Base-by-base conservation (phyloP, 495 filamentous ascomycete genomes). In the Penicillium macrosclerotiorum region DNA sequence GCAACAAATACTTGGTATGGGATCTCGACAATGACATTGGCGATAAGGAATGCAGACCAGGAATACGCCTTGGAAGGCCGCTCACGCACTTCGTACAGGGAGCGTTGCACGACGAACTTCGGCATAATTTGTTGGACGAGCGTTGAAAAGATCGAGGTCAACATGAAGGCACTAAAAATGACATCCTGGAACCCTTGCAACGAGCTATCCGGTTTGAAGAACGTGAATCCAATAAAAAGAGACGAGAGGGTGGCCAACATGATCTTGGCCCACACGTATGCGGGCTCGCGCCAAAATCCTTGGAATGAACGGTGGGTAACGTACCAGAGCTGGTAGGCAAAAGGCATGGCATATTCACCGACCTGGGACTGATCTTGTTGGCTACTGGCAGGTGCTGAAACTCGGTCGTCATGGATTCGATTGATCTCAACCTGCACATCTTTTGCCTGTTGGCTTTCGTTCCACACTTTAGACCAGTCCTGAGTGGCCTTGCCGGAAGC, bases 141-240 rank as follows among this genome's bases (percentile, higher is more conserved):
- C 36, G 85, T 82, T 37, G 80, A 81, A 62, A 91, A 86, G 38
- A 95, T 79, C 5, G 81, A 88, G 37, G 86, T 73, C 8, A 95
- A 67, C 72, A 91, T 82, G 71, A 95, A 94, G 55, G 92, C 83
- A 57, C 82, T 76, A 60, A 93, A 94, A 61, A 92, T 76, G 46
- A 89, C 84, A 62, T 91, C 90, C 60, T 91, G 88, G 17, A 94
- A 79, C 32, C 88, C 90, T 59, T 92, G 86, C 17, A 82, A 69
- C 2, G 78, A 76, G 64, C 79, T 84, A 41, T 79, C 69, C 0
- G 87, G 76, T 26, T 83, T 79, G 76, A 80, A 90, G 68, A 96
- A 94, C 29, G 88, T 88, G 69, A 96, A 91, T 9, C 88, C 89
- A 59, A 91, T 89, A 68, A 96, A 93, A 9, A 94, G 73, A 3